Base-by-base conservation (phyloP, 345 rosid genomes). In the Eucalyptus microcorys region DNA sequence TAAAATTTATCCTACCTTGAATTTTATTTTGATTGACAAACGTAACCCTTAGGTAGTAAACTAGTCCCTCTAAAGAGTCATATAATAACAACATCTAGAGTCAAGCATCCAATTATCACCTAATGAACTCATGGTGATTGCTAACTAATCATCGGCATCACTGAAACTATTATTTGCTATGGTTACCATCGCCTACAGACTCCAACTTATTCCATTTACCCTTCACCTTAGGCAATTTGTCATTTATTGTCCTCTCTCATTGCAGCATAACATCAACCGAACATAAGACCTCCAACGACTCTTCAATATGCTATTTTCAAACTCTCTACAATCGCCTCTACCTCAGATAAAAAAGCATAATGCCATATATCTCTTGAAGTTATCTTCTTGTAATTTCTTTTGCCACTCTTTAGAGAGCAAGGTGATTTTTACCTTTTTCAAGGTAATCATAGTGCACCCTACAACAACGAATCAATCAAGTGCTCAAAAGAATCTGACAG, bases 1-100 rank as follows among this genome's bases (percentile, higher is more conserved):
- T 52, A 52, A 52, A 3, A 19, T 21, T 52, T 52, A 52, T 52
- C 2, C 0, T 52, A 8, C 57, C 57, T 0, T 21, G 2, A 52
- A 52, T 21, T 52, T 52, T 52, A 21, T 52, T 19, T 0, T 52
- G 2, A 52, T 52, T 21, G 26, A 7, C 57, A 52, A 19, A 52
- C 2, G 5, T 52, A 52, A 21, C 57, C 57, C 26, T 52, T n/a
- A n/a, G 9, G 10, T 64, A 64, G 76, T n/a, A 66, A 66, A 0
- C 21, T n/a, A 66, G 6, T 15, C 11, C 1, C 0, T 16, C 4
- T 66, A 32, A 64, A 16, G 37, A 0, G 37, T n/a, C 76, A 66
- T 17, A 64, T 14, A 7, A 2, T 64, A 64, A 30, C 17, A 66
- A 15, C 40, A 66, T 66, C 40, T 32, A 15, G 21, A n/a, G 40